These are phyloP conservation scores for Ceratocystis cacaofunesta DNA, from an alignment of 2,329 filamentous ascomycete genomes.

Conservation along the genomic window DNA sequence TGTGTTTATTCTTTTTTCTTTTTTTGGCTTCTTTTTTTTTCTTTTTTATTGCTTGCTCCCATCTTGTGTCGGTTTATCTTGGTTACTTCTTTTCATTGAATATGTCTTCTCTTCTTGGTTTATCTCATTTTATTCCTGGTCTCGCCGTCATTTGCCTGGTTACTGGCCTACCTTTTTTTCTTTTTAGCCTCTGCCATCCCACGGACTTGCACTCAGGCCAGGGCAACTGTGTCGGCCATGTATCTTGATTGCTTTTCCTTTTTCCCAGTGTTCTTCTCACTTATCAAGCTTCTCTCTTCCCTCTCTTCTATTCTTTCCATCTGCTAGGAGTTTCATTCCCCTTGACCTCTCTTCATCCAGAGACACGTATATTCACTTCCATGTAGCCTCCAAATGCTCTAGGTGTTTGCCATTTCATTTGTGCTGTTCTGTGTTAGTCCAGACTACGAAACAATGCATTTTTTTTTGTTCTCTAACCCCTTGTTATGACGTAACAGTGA, in stretches of 20 bases:
- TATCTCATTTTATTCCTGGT: not conserved
- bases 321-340: not conserved
- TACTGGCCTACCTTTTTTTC: not conserved
- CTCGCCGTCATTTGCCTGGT: not conserved
- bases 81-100: not conserved
- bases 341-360: not conserved
- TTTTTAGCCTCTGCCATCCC: not conserved
- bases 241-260: not conserved
- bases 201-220: not conserved
- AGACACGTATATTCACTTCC: not conserved
- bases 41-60: not conserved
- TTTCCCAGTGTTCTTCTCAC: not conserved
- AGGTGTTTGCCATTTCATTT: not conserved
- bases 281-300: not conserved
- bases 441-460: not conserved
- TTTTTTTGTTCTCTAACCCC: not conserved
- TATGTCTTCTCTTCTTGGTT: not conserved
- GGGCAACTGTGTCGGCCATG: not conserved
- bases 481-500: not conserved
- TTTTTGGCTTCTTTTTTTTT: conserved; percentile 10
- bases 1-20: conserved; percentile 12
- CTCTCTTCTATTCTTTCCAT: not conserved
- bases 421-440: not conserved
- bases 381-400: not conserved
- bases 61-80: not conserved